Base-by-base conservation (phyloP, 2,329 filamentous ascomycete species). In the Epichloe coenophiala region DNA sequence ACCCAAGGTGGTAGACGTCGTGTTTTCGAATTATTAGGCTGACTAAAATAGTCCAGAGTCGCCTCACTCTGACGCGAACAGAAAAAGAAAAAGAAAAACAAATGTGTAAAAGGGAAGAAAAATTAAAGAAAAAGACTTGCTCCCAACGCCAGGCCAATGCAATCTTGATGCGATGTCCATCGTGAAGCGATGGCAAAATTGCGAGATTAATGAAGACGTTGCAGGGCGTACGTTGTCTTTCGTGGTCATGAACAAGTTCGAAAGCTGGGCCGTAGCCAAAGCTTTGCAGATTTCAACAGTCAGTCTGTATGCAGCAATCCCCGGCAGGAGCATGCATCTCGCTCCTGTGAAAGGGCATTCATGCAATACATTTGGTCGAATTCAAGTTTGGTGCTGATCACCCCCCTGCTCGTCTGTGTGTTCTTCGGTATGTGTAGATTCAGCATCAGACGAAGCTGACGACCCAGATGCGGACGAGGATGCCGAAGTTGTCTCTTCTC, bases 391-490 rank as follows among this genome's bases (percentile, higher is more conserved):
- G 2, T 45, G 40, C 17, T 12, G 13, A 17, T 48, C 33, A 21
- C 37, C 35, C 15, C 19, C 48, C 5, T 43, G 38, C n/a, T 50
- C 44, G 43, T 50, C 47, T n/a, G 23, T 45, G 27, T 46, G 51
- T 13, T 48, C 51, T 17, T 45, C 60, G 12, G 58, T 61, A 35
- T 65, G 64, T n/a, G 61, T 63, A 7, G 65, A 68, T 48, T 68
- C 67, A 21, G 58, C 61, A 51, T 71, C 69, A 12, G 68, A 70
- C n/a, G 62, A 64, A 4, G 59, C 52, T 13, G 63, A 61, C 2
- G 57, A 60, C 21, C 50, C 50, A 4, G 60, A 58, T 6, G 55
- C 51, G 31, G 54, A 55, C 13, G 55, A 56, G 11, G 53, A 62
- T 17, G 64, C 62, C 4, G 52, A 51, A 12, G 23, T 62, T 2